A percentile compares a stretch with the other conserved stretches of the same genome.
Conservation (phyloP, 164 flowering plant genomes). For the Paratinospora sagittata region DNA sequence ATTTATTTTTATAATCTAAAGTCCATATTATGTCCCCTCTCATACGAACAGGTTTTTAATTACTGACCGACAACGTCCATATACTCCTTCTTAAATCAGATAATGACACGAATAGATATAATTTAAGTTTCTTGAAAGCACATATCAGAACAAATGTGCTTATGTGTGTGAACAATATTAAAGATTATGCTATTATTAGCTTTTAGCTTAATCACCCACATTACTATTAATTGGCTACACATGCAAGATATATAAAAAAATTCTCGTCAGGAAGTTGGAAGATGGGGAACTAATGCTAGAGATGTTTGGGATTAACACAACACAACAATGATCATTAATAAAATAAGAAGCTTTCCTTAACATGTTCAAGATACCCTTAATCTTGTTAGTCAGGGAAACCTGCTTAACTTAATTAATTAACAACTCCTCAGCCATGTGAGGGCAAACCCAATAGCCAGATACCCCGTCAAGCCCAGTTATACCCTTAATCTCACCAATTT, state of each 20-base stretch:
- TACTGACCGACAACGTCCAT: background rate
- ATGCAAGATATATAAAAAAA: background rate
- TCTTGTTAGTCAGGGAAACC: background rate
- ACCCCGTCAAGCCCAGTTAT: too few species aligned
- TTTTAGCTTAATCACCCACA: background rate
- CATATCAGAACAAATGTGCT: background rate
- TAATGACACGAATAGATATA: background rate
- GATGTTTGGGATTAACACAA: slow-evolving; percentile 49
- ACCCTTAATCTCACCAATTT: too few species aligned
- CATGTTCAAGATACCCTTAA: background rate
- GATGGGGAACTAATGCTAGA: slow-evolving; percentile 37
- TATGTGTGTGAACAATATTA: background rate
- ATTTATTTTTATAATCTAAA: background rate
- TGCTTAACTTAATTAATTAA: background rate
- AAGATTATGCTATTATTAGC: background rate
- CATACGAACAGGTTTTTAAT: background rate
- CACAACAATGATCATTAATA: background rate
- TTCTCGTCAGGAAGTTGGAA: slow-evolving; percentile 29
- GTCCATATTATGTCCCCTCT: background rate
- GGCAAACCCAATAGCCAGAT: too few species aligned
- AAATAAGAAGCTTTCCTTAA: too few species aligned
- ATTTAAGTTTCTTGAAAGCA: background rate
- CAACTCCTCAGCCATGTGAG: background rate
- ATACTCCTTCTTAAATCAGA: background rate
- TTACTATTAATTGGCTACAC: background rate